Conservation (phyloP, 1,139 yeast species). For the Debaryomyces nepalensis region DNA sequence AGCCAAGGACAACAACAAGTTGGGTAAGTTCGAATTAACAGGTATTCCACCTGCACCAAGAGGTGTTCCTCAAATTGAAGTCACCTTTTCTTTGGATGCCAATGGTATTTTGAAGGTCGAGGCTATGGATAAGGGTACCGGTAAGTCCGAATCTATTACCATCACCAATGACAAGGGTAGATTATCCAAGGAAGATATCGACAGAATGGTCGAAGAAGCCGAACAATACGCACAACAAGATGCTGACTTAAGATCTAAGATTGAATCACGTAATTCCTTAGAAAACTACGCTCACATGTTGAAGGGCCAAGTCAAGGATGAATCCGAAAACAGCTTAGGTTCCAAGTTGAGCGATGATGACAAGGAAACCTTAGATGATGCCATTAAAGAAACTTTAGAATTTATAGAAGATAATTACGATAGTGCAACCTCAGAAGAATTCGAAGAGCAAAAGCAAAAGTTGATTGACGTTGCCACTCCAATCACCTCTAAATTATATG, state of each 20-base stretch:
- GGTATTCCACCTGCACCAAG: slow-evolving; percentile 56
- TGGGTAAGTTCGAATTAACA: slow-evolving; percentile 53
- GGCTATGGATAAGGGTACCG: slow-evolving; percentile 52
- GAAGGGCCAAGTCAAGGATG: slow-evolving; percentile 65
- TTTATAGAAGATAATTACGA: slow-evolving; percentile 91
- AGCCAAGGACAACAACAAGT: slow-evolving; percentile 50
- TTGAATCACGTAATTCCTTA: slow-evolving; percentile 62
- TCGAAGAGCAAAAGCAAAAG: slow-evolving; percentile 90
- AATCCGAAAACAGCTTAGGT: slow-evolving; percentile 65
- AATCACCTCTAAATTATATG: slow-evolving; percentile 89
- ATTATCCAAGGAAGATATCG: slow-evolving; percentile 89
- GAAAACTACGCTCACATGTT: slow-evolving; percentile 53
- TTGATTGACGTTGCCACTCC: slow-evolving; percentile 87
- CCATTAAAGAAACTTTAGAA: slow-evolving; percentile 83
- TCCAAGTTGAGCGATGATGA: slow-evolving; percentile 87
- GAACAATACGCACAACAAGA: slow-evolving; percentile 90
- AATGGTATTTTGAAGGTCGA: slow-evolving; percentile 54
- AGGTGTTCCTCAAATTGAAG: slow-evolving; percentile 56
- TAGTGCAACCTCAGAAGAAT: slow-evolving; percentile 87
- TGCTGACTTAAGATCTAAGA: slow-evolving; percentile 76
- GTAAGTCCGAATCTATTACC: slow-evolving; percentile 88
- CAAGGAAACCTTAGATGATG: slow-evolving; percentile 87
- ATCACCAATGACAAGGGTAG: slow-evolving; percentile 98
- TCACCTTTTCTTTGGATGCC: slow-evolving; percentile 52
- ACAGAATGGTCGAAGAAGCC: slow-evolving; percentile 94